Conservation (phyloP, 2,329 filamentous ascomycete genomes). For the Penicillium decumbens region DNA sequence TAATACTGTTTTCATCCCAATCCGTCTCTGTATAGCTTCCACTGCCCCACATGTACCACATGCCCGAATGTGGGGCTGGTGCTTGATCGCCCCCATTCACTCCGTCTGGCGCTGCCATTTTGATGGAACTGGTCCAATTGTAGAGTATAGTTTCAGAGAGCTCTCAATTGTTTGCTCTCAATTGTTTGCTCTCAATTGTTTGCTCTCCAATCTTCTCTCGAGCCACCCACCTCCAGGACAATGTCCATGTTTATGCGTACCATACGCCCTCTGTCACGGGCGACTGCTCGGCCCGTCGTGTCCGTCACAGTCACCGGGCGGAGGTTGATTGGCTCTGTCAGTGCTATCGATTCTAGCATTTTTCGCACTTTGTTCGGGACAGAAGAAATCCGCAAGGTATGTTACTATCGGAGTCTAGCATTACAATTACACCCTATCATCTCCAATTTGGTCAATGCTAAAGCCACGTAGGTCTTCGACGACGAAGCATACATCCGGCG, state of each 20-base stretch:
- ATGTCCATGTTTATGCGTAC: constrained; percentile 18
- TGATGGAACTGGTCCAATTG: neutral
- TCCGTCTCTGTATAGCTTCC: too few relatives aligned
- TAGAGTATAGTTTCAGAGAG: neutral
- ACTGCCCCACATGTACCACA: neutral
- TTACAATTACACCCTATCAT: neutral
- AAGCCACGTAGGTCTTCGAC: constrained; percentile 41
- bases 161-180: neutral
- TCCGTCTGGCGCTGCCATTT: neutral
- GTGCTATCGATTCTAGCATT: constrained; percentile 47
- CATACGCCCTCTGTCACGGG: constrained; percentile 8
- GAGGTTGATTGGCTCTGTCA: constrained; percentile 51
- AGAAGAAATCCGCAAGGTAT: constrained; percentile 44
- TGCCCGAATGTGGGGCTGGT: too few relatives aligned
- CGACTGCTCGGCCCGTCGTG: constrained; percentile 1
- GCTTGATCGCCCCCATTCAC: too few relatives aligned
- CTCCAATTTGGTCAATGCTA: neutral
- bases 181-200: too few relatives aligned
- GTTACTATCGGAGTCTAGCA: neutral
- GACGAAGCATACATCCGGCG: constrained; percentile 48
- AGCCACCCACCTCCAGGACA: neutral
- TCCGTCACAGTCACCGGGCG: constrained; percentile 50
- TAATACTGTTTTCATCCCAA: too few relatives aligned
- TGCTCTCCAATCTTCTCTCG: neutral
- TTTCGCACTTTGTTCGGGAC: constrained; percentile 52